Base-by-base conservation (phyloP, 2,329 filamentous ascomycete genomes). In the Claviceps fusiformis region DNA sequence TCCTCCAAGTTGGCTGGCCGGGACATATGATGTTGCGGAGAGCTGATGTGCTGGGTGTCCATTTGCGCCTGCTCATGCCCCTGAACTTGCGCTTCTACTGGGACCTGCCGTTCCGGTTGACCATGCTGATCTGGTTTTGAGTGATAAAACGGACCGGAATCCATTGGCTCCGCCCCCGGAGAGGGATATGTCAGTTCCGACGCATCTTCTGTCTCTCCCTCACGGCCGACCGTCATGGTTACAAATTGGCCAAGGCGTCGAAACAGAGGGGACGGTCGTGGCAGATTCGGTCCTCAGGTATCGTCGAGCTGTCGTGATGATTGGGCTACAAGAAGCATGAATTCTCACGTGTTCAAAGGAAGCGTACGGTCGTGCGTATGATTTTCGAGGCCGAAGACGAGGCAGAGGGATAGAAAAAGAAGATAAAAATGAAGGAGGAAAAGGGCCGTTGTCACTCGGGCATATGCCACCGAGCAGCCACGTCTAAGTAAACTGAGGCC, bases 1-100 rank as follows among this genome's bases (percentile, higher is more conserved):
- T 82, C 79, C 60, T 80, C 78, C 5, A 74, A 71, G 56, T 75
- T 80, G 41, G 74, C 68, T 2, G 73, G 68, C 13, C 71, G 70
- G 15, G 69, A 62, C 11, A 68, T 62, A 50, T 75, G 72, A 33
- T 74, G 73, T 48, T 72, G 71, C 24, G 71, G 65, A 17, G 70
- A 63, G 15, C 70, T 64, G 3, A 70, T 61, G 10, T 73, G 70
- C 39, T 67, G 67, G 3, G 59, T 54, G 19, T 61, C 58, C 17
- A 68, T 56, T 33, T 68, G 63, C 41, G 58, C 57, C 35, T 68
- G 65, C n/a, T 65, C 62, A 47, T 70, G 63, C n/a, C 64, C 65
- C 49, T 62, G 62, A 35, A 59, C 59, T 24, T 68, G 67, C 52
- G 61, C 61, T 51, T 67, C 64, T 17, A 62, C 63, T 6, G 61